Evolutionary conservation across 208 protist species (phyloP), one percentile per base, ranked within the genome.

Genomic region (Leishmania gerbilli): DNA sequence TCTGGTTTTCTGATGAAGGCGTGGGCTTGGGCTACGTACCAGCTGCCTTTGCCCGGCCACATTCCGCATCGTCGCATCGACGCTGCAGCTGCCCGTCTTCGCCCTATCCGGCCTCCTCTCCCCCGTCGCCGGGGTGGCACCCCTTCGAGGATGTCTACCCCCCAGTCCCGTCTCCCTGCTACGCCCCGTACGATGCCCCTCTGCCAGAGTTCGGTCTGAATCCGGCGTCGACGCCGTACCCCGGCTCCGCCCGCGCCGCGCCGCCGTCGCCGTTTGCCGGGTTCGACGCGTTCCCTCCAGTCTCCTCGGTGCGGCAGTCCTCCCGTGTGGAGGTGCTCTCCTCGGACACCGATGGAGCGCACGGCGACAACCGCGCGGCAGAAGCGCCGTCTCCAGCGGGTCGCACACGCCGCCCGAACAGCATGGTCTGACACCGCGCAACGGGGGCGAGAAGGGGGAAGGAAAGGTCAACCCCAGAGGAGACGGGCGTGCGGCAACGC

Each of bases 271-370:
- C 62, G 62, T 40, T 40, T 40, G 51, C 56, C 40, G 81, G 71
- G 47, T 53, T 42, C 45, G 71, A 80, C 67, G 62, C 74, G 69
- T 80, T 77, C 71, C 58, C 71, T 19, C 58, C 62, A 2, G 65
- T 40, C 17, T 65, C 67, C 19, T 62, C 71, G 13, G 68, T 77
- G 76, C 81, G 81, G 8, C 81, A 84, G 76, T 84, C 81, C 24
- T 84, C 81, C 58, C 76, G 82, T 51, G 82, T 85, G 34, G 82
- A 85, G 82, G 82, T 81, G 71, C 76, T 85, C 31, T 79, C 81
- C 3, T 76, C 82, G 3, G 77, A 81, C 74, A 58, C 64, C 0
- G 82, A 85, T 31, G 37, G 71, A 74, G 17, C 1, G 21, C 56
- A 65, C 47, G 60, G 45, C 21, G 47, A 49, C 40, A 51, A 7